Evolutionary conservation across 179 eudicot species (phyloP).

Genomic region (Dionaea muscipula): DNA sequence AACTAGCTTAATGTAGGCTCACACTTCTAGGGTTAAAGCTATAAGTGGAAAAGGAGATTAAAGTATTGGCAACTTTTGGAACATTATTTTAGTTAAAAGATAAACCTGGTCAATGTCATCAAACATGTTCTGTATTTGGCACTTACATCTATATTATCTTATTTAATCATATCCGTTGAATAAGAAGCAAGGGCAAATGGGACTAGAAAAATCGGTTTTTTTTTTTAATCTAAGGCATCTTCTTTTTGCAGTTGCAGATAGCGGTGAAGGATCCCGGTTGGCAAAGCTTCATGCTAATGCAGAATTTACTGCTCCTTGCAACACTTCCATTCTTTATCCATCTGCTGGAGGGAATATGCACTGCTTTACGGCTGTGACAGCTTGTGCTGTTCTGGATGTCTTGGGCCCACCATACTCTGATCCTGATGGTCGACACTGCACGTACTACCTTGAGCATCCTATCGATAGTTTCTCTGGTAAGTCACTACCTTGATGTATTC

Average conservation of each 20-base stretch:
- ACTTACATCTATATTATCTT: no score
- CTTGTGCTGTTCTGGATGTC: conserved; percentile 82
- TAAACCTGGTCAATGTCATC: no score
- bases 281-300: conserved; percentile 58
- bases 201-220: no score
- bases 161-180: no score
- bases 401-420: conserved; percentile 81
- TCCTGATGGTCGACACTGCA: conserved; percentile 75
- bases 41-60: no score
- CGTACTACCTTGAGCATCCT: conserved; percentile 55
- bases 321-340: conserved; percentile 69
- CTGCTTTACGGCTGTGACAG: conserved; percentile 64
- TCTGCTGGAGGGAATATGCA: conserved; percentile 87
- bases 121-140: no score
- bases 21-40: no score
- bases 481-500: neutral
- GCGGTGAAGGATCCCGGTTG: conserved; percentile 23
- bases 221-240: neutral
- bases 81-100: no score
- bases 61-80: no score
- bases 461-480: conserved; percentile 46
- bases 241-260: neutral
- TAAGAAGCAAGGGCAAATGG: no score
- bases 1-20: no score
- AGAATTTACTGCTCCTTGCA: conserved; percentile 57